phyloP scores from a whole-genome alignment of 495 filamentous ascomycete species.

The Neurospora pannonica region DNA sequence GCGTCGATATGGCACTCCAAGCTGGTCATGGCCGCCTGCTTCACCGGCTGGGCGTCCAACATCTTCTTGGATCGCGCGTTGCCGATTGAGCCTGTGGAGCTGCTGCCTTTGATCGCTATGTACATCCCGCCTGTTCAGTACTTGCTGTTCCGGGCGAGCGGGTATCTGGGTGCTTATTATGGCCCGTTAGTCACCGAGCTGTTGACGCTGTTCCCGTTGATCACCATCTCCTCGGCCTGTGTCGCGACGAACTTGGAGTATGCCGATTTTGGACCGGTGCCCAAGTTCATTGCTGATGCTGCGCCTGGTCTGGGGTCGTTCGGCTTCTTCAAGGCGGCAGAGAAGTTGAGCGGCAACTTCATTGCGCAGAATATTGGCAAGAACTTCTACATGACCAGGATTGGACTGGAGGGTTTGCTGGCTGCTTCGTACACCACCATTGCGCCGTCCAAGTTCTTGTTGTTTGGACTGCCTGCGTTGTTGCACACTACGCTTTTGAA shows the following conservation, averaged over 20 bases:
- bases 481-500: constrained; percentile 63
- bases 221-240: constrained; percentile 56
- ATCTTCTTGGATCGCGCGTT: constrained; percentile 35
- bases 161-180: constrained; percentile 49
- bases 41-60: constrained; percentile 53
- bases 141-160: constrained; percentile 55
- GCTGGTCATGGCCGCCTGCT: constrained; percentile 52
- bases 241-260: constrained; percentile 54
- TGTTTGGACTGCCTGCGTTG: constrained; percentile 57
- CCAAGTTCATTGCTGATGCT: constrained; percentile 46
- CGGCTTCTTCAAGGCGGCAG: constrained; percentile 49
- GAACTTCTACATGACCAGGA: constrained; percentile 53
- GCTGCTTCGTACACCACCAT: constrained; percentile 52
- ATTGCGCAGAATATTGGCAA: constrained; percentile 50
- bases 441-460: constrained; percentile 56
- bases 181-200: constrained; percentile 70
- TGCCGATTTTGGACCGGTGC: constrained; percentile 45
- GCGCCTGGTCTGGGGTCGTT: constrained; percentile 54
- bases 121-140: constrained; percentile 67
- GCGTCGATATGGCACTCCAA: constrained; percentile 60
- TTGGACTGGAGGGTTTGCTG: constrained; percentile 60
- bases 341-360: constrained; percentile 40
- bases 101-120: constrained; percentile 66
- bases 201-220: constrained; percentile 61
- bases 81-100: constrained; percentile 50